Percentiles rank a stretch among this genome's conserved stretches.
Conservation (phyloP, 768 basidiomycete species). For the Tulasnella sp. region DNA sequence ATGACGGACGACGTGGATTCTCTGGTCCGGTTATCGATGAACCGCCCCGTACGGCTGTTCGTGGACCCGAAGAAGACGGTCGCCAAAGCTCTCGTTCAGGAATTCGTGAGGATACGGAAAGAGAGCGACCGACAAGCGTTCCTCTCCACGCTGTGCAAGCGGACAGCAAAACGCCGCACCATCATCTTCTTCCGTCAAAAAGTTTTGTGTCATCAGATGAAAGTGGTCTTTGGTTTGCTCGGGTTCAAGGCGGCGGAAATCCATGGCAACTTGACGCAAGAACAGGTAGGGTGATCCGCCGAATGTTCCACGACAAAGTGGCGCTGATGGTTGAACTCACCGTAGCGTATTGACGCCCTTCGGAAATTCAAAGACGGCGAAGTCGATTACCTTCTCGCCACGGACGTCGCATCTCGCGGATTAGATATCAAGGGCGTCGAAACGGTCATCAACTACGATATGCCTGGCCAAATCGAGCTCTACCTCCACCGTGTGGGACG, state of each 20-base stretch:
- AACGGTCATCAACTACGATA: slow-evolving; percentile 97
- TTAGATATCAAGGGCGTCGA: slow-evolving; percentile 97
- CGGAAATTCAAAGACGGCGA: slow-evolving; percentile 78
- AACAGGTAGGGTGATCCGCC: slow-evolving; percentile 55
- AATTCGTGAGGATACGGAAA: slow-evolving; percentile 87
- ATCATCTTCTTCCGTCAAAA: slow-evolving; percentile 96
- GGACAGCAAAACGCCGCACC: slow-evolving; percentile 73
- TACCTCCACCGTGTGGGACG: slow-evolving; percentile 97
- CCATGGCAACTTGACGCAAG: slow-evolving; percentile 93
- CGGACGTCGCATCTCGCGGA: slow-evolving; percentile 90
- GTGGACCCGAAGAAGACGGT: slow-evolving; percentile 89
- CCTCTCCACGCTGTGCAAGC: slow-evolving; percentile 74
- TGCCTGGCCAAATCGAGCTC: slow-evolving; percentile 87
- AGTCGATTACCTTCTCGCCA: slow-evolving; percentile 92
- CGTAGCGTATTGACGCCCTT: slow-evolving; percentile 75
- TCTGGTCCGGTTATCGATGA: slow-evolving; percentile 83
- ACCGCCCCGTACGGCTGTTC: slow-evolving; percentile 88
- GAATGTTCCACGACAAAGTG: neutral
- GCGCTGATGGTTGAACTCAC: slow-evolving; percentile 14
- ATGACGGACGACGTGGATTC: slow-evolving; percentile 97
- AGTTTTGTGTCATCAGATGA: slow-evolving; percentile 94
- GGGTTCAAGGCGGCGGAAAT: slow-evolving; percentile 86
- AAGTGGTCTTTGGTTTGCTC: slow-evolving; percentile 83
- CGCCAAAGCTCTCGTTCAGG: slow-evolving; percentile 80
- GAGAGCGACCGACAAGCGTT: slow-evolving; percentile 69